These are phyloP conservation scores for Epichloe festucae DNA, from an alignment of 2,329 filamentous ascomycete species.

Conservation along the genomic window DNA sequence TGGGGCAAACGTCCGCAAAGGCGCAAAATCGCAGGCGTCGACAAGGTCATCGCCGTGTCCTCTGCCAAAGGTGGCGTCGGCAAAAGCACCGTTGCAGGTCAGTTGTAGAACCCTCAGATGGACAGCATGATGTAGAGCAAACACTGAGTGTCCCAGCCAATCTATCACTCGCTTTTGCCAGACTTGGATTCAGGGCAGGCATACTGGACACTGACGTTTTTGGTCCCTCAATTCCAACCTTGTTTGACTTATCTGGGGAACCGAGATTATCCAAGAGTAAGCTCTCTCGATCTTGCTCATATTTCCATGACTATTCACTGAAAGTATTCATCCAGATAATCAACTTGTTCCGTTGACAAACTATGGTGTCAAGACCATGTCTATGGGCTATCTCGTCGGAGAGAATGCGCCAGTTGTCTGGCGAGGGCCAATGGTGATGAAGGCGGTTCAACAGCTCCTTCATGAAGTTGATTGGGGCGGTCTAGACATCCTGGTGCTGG, in stretches of 20 bases:
- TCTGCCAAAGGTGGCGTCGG: conserved; percentile 97
- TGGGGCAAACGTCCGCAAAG: conserved; percentile 66
- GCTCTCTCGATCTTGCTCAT: conserved; percentile 16
- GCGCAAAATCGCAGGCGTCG: conserved; percentile 69
- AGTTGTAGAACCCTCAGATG: conserved; percentile 8
- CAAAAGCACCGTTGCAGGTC: conserved; percentile 84
- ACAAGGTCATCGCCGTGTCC: conserved; percentile 90
- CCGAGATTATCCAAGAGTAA: conserved; percentile 61
- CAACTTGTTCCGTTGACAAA: conserved; percentile 79
- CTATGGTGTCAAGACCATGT: conserved; percentile 96
- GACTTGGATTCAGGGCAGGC: conserved; percentile 66
- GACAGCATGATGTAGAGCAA: no score
- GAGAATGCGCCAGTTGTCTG: conserved; percentile 78
- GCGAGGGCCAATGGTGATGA: conserved; percentile 96
- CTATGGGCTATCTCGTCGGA: conserved; percentile 85
- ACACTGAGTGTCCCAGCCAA: conserved; percentile 42
- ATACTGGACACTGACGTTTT: conserved; percentile 96
- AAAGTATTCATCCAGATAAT: conserved; percentile 39
- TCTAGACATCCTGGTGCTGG: conserved; percentile 77
- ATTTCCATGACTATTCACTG: no score
- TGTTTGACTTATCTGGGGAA: conserved; percentile 71
- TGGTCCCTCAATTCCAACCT: conserved; percentile 83
- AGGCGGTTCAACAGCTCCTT: conserved; percentile 86
- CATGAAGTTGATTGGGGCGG: conserved; percentile 92
- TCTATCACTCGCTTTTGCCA: conserved; percentile 73